Percentiles rank a stretch among this genome's conserved stretches.
Evolutionary conservation across 1,139 yeast species (phyloP).

Genomic region (Petasospora fabianii): DNA sequence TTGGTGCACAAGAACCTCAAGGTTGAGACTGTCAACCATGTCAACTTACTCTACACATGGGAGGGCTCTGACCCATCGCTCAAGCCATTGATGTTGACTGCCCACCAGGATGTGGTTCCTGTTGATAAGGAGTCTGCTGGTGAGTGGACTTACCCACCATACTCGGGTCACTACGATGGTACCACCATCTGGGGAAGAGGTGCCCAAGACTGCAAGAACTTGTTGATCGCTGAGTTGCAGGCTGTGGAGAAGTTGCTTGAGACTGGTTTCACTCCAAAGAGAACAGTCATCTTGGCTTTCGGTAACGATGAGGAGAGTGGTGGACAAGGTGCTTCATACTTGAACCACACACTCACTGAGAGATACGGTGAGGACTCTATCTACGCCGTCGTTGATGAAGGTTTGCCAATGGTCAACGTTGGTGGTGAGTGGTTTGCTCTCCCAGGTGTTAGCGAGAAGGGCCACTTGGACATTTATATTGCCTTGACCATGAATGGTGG

Average conservation of each 20-base stretch:
- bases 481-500: conserved; percentile 61
- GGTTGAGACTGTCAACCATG: conserved; percentile 48
- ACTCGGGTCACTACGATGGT: conserved; percentile 65
- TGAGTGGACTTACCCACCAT: conserved; percentile 69
- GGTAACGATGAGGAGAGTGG: conserved; percentile 75
- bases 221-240: conserved; percentile 52
- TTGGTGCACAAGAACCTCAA: conserved; percentile 43
- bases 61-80: conserved; percentile 49
- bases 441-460: conserved; percentile 67
- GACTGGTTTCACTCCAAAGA: conserved; percentile 46
- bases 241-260: conserved; percentile 49
- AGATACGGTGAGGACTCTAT: conserved; percentile 50
- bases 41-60: conserved; percentile 69
- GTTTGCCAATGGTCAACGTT: conserved; percentile 31
- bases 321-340: conserved; percentile 56
- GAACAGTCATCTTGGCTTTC: conserved; percentile 56
- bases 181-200: conserved; percentile 60
- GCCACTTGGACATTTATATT: conserved; percentile 51
- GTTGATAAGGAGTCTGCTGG: conserved; percentile 52
- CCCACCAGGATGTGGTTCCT: conserved; percentile 84
- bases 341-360: conserved; percentile 41
- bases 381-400: conserved; percentile 64
- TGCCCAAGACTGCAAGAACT: conserved; percentile 57
- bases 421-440: conserved; percentile 39
- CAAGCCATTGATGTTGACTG: conserved; percentile 66